A percentile compares a stretch with the other conserved stretches of the same genome.
These are phyloP conservation scores for Malassezia psittaci DNA, from an alignment of 1,284 basidiomycete species.

Conservation along the genomic window DNA sequence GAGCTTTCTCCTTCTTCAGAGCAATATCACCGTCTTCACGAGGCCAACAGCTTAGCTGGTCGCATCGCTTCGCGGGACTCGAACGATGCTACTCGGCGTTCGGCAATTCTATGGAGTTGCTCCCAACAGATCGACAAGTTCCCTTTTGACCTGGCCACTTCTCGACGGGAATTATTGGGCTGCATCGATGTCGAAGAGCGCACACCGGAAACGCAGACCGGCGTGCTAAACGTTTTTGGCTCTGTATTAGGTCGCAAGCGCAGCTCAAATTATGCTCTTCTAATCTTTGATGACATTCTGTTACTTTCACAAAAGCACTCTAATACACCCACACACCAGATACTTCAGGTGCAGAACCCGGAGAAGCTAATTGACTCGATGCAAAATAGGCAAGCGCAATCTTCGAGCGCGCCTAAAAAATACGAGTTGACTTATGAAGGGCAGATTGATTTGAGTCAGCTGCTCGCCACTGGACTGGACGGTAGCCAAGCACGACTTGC, in stretches of 20 bases:
- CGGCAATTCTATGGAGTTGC: conserved; percentile 78
- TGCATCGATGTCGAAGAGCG: conserved; percentile 83
- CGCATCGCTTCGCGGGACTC: conserved; percentile 85
- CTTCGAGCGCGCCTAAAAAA: neutral
- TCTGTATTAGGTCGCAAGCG: conserved; percentile 8
- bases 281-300: conserved; percentile 89
- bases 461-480: neutral
- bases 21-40: conserved; percentile 59
- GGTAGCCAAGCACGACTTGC: neutral
- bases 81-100: conserved; percentile 78
- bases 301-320: conserved; percentile 78
- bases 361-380: conserved; percentile 56
- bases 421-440: conserved; percentile 7
- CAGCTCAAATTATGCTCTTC: conserved; percentile 52
- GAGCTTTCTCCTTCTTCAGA: conserved; percentile 29
- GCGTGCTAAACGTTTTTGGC: conserved; percentile 3
- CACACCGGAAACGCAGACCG: neutral
- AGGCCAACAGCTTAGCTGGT: conserved; percentile 75
- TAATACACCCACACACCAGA: conserved; percentile 60
- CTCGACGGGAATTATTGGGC: conserved; percentile 76
- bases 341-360: conserved; percentile 76
- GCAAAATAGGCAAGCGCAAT: conserved; percentile 18
- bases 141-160: conserved; percentile 55
- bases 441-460: conserved; percentile 1
- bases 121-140: conserved; percentile 78